phyloP scores from a whole-genome alignment of 2,329 filamentous ascomycete genomes.

The Colletotrichum acutatum region DNA sequence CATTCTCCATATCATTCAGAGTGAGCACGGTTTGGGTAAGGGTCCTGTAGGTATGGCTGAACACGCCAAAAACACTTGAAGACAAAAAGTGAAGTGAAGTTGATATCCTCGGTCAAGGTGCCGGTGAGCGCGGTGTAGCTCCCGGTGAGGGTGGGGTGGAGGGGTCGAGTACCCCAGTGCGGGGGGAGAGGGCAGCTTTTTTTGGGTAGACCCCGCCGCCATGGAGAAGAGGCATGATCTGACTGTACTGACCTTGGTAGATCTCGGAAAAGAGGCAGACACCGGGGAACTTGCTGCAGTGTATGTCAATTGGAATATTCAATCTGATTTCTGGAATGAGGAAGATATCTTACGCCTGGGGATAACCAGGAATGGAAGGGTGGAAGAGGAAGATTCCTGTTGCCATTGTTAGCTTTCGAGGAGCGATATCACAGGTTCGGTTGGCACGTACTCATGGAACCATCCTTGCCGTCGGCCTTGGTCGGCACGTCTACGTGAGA shows the following conservation, averaged over 20 bases:
- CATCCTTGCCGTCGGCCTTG: constrained; percentile 63
- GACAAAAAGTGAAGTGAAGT: neutral
- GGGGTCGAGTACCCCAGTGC: constrained; percentile 16
- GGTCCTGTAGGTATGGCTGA: too few species aligned
- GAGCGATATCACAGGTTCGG: too few species aligned
- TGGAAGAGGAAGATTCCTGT: constrained; percentile 91
- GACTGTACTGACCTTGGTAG: constrained; percentile 81
- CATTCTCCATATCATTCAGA: neutral
- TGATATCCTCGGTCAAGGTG: neutral
- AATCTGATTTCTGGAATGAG: neutral
- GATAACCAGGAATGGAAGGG: constrained; percentile 85
- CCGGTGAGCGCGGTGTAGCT: constrained; percentile 1
- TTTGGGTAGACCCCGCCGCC: constrained; percentile 17
- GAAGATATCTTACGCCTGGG: constrained; percentile 73
- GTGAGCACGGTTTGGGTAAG: too few species aligned
- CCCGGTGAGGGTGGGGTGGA: constrained; percentile 4
- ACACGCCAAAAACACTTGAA: fast-evolving
- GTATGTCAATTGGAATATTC: neutral
- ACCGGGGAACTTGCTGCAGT: constrained; percentile 75
- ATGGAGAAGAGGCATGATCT: neutral
- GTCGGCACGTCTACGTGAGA: constrained; percentile 62
- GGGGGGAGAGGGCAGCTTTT: neutral
- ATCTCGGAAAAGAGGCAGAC: constrained; percentile 94
- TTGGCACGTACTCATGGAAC: constrained; percentile 59
- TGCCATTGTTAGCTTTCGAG: too few species aligned